phyloP scores from a whole-genome alignment of 495 filamentous ascomycete genomes.

The Penicillium coffeae region DNA sequence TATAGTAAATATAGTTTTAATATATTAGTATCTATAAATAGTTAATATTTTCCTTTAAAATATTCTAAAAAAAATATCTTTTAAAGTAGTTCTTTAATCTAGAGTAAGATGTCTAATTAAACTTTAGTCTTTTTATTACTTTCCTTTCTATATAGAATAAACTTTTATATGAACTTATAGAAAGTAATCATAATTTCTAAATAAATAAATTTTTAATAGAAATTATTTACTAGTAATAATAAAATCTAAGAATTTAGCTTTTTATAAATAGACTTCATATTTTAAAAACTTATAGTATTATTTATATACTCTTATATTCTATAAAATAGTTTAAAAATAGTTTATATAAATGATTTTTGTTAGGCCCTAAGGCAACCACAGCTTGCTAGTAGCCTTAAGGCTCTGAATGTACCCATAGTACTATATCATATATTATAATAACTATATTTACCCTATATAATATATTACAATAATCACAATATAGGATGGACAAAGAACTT shows the following conservation, averaged over 20 bases:
- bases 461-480: background rate
- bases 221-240: background rate
- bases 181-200: background rate
- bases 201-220: background rate
- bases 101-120: too few species aligned
- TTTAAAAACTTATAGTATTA: background rate
- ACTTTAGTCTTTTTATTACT: too few species aligned
- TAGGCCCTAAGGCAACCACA: too few species aligned
- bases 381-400: too few species aligned
- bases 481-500: too few species aligned
- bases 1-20: too few species aligned
- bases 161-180: background rate
- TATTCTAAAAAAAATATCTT: too few species aligned
- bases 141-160: too few species aligned
- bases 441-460: too few species aligned
- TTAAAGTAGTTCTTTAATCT: too few species aligned
- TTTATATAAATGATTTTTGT: background rate
- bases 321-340: background rate
- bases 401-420: too few species aligned
- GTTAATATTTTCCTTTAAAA: background rate
- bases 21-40: background rate
- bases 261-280: background rate
- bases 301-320: background rate
- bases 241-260: background rate
- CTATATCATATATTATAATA: background rate